Evolutionary conservation across 2,329 filamentous ascomycete genomes (phyloP).

Genomic region (Endoconidiophora laricicola): DNA sequence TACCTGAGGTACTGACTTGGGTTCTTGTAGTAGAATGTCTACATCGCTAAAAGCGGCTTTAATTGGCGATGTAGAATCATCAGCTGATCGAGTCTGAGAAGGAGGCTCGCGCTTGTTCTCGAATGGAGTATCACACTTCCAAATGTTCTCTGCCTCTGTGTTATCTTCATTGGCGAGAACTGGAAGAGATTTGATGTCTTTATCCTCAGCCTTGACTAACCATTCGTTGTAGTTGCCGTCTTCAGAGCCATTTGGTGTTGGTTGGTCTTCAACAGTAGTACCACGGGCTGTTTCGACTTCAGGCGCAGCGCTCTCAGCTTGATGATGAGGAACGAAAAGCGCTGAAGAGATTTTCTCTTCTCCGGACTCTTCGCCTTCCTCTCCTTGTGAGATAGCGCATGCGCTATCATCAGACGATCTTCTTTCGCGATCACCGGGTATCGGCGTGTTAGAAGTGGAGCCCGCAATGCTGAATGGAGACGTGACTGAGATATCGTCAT

Average conservation of each 20-base stretch:
- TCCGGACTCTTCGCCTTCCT: slow-evolving; percentile 45
- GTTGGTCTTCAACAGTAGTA: slow-evolving; percentile 2
- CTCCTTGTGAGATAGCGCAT: slow-evolving; percentile 18
- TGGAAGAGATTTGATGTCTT: slow-evolving; percentile 9
- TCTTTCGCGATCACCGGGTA: slow-evolving; percentile 14
- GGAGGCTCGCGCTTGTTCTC: background rate
- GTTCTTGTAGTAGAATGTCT: background rate
- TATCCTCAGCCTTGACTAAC: slow-evolving; percentile 41
- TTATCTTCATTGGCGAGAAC: background rate
- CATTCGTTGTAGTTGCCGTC: slow-evolving; percentile 30
- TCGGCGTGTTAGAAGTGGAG: slow-evolving; percentile 5
- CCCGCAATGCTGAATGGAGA: slow-evolving; percentile 11
- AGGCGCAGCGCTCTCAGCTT: slow-evolving; percentile 3
- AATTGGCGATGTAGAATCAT: background rate
- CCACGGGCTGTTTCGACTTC: background rate
- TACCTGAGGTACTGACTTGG: slow-evolving; percentile 18
- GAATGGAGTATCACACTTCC: background rate
- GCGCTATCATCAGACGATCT: slow-evolving; percentile 25
- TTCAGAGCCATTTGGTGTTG: slow-evolving; percentile 9
- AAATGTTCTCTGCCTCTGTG: background rate
- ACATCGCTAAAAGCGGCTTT: background rate
- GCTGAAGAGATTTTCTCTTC: slow-evolving; percentile 80
- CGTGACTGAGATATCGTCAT: slow-evolving; percentile 3
- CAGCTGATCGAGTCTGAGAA: background rate
- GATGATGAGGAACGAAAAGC: slow-evolving; percentile 61